Evolutionary conservation across 805 yeast genomes (phyloP).

Genomic region (Brettanomyces anomalus): DNA sequence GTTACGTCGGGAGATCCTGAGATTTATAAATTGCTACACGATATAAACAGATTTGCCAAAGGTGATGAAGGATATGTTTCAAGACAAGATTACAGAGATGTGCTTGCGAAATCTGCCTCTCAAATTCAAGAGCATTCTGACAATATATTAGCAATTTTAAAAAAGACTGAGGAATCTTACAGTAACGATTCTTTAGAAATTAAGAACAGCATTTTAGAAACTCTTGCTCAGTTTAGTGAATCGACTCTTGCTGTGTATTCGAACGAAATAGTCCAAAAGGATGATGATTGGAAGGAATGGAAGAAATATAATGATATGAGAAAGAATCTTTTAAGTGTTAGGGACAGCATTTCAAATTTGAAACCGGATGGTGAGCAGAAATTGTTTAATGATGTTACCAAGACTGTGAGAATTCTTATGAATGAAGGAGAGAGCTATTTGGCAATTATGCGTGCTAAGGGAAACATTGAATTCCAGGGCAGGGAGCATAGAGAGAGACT

Average conservation of each 20-base stretch:
- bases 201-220: conserved; percentile 45
- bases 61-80: conserved; percentile 26
- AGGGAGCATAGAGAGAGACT: conserved; percentile 38
- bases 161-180: conserved; percentile 22
- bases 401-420: conserved; percentile 39
- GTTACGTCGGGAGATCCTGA: conserved; percentile 20
- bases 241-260: conserved; percentile 58
- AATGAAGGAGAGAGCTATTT: conserved; percentile 57
- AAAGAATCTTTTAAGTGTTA: conserved; percentile 40
- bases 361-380: conserved; percentile 22
- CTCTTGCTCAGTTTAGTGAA: conserved; percentile 68
- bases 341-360: conserved; percentile 42
- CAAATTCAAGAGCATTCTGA: conserved; percentile 24
- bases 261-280: conserved; percentile 41
- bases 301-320: conserved; percentile 50
- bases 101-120: conserved; percentile 25
- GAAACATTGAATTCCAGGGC: conserved; percentile 46
- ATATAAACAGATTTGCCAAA: conserved; percentile 14
- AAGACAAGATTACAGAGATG: conserved; percentile 39
- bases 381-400: conserved; percentile 29
- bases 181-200: conserved; percentile 23
- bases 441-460: conserved; percentile 47
- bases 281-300: conserved; percentile 47
- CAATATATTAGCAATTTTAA: conserved; percentile 24
- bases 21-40: conserved; percentile 17